A percentile compares a stretch with the other conserved stretches of the same genome.
phyloP scores from a whole-genome alignment of 2,329 filamentous ascomycete genomes.

The Fusarium sp. region DNA sequence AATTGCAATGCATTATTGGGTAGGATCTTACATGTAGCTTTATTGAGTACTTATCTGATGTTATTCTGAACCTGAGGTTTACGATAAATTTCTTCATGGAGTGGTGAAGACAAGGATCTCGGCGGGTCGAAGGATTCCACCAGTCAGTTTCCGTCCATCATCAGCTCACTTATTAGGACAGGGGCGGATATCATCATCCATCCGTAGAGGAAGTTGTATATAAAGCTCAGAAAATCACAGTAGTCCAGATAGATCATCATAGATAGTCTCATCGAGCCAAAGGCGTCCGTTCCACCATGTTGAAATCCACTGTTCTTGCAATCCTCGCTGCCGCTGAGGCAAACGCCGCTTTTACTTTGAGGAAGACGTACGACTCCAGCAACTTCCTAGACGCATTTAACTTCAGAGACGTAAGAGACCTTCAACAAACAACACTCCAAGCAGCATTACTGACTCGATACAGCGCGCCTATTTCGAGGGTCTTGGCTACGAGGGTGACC shows the following conservation, averaged over 20 bases:
- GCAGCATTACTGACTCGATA: not conserved
- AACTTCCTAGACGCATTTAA: constrained; percentile 21
- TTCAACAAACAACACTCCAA: accelerated
- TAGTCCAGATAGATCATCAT: no score
- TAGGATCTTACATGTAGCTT: not conserved
- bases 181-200: not conserved
- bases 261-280: not conserved
- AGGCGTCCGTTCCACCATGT: not conserved
- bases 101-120: not conserved
- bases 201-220: not conserved
- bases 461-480: constrained; percentile 15
- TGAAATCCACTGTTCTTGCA: not conserved
- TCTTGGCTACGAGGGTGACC: constrained; percentile 12
- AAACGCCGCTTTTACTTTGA: constrained; percentile 7
- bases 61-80: no score
- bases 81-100: not conserved
- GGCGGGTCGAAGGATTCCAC: not conserved
- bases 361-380: constrained; percentile 14
- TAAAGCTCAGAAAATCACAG: no score
- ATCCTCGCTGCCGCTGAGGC: not conserved
- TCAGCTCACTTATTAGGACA: not conserved
- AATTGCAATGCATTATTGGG: not conserved
- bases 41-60: not conserved
- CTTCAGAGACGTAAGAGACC: constrained; percentile 8
- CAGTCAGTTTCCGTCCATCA: not conserved